Percentiles rank a stretch among this genome's conserved stretches.
Evolutionary conservation across 192 early-diverging fungal species (phyloP).

Genomic region (Coemansia sp.): DNA sequence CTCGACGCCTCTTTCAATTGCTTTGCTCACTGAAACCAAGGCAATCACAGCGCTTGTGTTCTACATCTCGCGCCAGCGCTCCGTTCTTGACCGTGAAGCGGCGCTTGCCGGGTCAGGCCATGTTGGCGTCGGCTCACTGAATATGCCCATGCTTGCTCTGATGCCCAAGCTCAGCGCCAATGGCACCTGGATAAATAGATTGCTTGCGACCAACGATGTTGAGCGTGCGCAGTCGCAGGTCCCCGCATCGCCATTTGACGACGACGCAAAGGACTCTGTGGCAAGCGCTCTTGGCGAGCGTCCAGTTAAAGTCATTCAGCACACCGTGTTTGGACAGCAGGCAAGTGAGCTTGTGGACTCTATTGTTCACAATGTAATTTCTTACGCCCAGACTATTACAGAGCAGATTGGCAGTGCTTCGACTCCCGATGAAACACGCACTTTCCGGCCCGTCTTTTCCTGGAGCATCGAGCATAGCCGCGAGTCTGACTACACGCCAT

Average conservation of each 20-base stretch:
- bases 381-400: constrained; percentile 50
- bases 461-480: constrained; percentile 55
- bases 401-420: constrained; percentile 13
- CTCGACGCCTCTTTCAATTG: constrained; percentile 29
- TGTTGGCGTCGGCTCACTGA: constrained; percentile 45
- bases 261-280: constrained; percentile 11
- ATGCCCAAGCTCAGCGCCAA: constrained; percentile 45
- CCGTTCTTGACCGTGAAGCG: constrained; percentile 50
- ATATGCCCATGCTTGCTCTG: constrained; percentile 44
- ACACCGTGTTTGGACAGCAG: constrained; percentile 47
- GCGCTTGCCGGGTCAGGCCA: constrained; percentile 42
- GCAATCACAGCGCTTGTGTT: constrained; percentile 37
- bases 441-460: constrained; percentile 47
- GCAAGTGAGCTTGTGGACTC: constrained; percentile 48
- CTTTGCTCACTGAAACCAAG: constrained; percentile 43
- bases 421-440: constrained; percentile 3
- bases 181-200: constrained; percentile 31
- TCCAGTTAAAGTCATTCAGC: constrained; percentile 17
- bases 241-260: constrained; percentile 19
- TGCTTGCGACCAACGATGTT: constrained; percentile 42
- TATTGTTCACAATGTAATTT: constrained; percentile 37
- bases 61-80: constrained; percentile 48
- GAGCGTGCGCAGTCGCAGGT: constrained; percentile 50
- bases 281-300: constrained; percentile 9
- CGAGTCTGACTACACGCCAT: constrained; percentile 53